Evolutionary conservation across 2,329 filamentous ascomycete genomes (phyloP).

Genomic region (Cladosporium halotolerans): DNA sequence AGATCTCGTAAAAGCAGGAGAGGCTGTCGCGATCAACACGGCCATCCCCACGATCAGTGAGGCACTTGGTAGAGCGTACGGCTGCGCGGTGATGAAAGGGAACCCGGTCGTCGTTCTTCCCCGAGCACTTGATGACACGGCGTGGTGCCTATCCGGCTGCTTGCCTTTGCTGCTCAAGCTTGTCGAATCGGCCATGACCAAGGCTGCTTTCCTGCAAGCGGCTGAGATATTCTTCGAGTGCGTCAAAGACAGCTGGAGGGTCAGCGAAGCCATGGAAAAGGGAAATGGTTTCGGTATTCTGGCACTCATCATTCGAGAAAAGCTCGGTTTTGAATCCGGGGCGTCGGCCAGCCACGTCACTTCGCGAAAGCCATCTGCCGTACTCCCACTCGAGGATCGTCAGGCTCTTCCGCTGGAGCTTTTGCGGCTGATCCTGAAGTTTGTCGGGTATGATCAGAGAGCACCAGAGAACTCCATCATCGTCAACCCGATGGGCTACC

Average conservation of each 20-base stretch:
- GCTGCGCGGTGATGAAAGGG: conserved; percentile 75
- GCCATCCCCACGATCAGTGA: conserved; percentile 84
- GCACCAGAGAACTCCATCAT: conserved; percentile 83
- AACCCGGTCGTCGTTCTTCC: conserved; percentile 75
- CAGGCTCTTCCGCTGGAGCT: conserved; percentile 53
- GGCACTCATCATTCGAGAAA: conserved; percentile 74
- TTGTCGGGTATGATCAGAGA: conserved; percentile 81
- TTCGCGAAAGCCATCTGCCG: conserved; percentile 16
- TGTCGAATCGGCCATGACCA: conserved; percentile 66
- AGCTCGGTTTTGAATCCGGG: conserved; percentile 54
- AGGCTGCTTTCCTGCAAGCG: conserved; percentile 66
- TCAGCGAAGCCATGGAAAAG: conserved; percentile 96
- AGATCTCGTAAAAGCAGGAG: conserved; percentile 53
- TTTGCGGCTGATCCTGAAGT: conserved; percentile 70
- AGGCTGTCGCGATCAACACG: conserved; percentile 75
- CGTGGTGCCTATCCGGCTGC: conserved; percentile 91
- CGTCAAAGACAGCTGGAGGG: conserved; percentile 88
- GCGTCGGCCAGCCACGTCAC: conserved; percentile 19
- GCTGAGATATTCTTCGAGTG: conserved; percentile 80
- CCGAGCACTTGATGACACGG: conserved; percentile 80
- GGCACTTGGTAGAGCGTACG: conserved; percentile 72
- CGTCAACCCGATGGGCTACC: conserved; percentile 90
- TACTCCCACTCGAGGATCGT: conserved; percentile 37
- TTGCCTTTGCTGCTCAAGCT: conserved; percentile 78
- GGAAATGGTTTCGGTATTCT: conserved; percentile 90